Evolutionary conservation across 768 basidiomycete genomes (phyloP).

Genomic region (Boletellus emodensis): DNA sequence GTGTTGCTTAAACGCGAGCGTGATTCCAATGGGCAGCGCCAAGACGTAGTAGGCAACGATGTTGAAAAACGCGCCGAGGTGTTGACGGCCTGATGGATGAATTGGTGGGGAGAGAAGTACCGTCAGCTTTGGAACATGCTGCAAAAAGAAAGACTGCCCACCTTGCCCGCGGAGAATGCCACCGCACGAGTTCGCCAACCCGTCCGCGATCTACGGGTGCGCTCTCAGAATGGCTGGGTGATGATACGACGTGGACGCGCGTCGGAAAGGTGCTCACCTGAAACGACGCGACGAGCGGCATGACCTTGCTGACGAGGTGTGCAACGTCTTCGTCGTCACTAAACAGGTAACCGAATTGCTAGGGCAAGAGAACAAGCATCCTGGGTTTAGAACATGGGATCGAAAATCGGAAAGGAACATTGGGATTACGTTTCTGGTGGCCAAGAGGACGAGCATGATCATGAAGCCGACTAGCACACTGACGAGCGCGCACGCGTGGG

Average conservation of each 20-base stretch:
- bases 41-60: conserved; percentile 59
- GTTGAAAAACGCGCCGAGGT: conserved; percentile 72
- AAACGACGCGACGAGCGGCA: conserved; percentile 54
- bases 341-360: conserved; percentile 64
- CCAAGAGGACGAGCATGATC: conserved; percentile 59
- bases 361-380: neutral
- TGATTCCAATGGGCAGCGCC: conserved; percentile 50
- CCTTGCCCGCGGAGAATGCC: conserved; percentile 49
- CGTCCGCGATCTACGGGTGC: conserved; percentile 44
- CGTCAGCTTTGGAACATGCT: too few species aligned
- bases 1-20: conserved; percentile 44
- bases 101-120: too few species aligned
- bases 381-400: neutral
- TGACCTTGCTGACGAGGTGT: conserved; percentile 43
- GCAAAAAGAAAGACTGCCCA: conserved; percentile 3
- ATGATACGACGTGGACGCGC: neutral
- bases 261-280: conserved; percentile 31
- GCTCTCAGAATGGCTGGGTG: neutral
- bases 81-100: conserved; percentile 44
- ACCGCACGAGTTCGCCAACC: conserved; percentile 48
- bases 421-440: conserved; percentile 49
- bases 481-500: conserved; percentile 60
- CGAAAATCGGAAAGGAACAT: neutral
- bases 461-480: conserved; percentile 55
- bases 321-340: conserved; percentile 60